These are phyloP conservation scores for Mucor irregularis DNA, from an alignment of 371 early-diverging fungal genomes.

Conservation along the genomic window DNA sequence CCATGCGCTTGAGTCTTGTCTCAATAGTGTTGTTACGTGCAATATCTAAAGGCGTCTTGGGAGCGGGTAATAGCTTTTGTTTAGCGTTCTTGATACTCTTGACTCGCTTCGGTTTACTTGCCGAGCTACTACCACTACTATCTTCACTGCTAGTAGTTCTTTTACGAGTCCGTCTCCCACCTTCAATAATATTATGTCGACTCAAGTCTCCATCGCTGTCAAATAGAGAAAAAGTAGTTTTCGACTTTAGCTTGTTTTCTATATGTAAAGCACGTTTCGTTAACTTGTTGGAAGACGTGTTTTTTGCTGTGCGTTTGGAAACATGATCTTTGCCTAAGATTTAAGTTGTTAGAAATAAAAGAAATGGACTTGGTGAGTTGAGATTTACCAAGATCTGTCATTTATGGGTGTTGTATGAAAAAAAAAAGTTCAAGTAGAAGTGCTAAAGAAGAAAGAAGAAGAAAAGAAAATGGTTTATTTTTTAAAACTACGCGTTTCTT, in stretches of 20 bases:
- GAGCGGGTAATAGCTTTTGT: slow-evolving; percentile 18
- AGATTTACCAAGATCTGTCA: slow-evolving; percentile 3
- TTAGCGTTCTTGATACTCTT: slow-evolving; percentile 16
- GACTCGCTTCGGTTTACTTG: background rate
- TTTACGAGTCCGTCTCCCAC: slow-evolving; percentile 12
- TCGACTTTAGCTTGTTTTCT: slow-evolving; percentile 29
- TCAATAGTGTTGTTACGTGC: slow-evolving; percentile 29
- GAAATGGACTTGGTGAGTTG: background rate
- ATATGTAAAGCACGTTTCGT: slow-evolving; percentile 27
- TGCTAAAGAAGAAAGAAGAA: background rate
- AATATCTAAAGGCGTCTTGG: slow-evolving; percentile 38
- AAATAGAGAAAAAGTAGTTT: slow-evolving; percentile 29
- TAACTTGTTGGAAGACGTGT: background rate
- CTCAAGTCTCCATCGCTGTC: slow-evolving; percentile 51
- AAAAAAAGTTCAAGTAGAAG: background rate
- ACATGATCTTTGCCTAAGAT: background rate
- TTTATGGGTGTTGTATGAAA: too few relatives aligned
- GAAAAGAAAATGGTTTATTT: background rate
- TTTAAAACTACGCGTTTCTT: slow-evolving; percentile 11
- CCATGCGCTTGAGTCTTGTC: slow-evolving; percentile 40
- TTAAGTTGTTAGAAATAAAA: background rate
- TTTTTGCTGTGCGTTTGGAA: background rate
- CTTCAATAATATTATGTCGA: slow-evolving; percentile 40
- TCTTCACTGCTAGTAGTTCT: background rate
- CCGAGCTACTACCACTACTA: background rate